phyloP scores from a whole-genome alignment of 1,284 basidiomycete genomes.

The Puccinia polysora region DNA sequence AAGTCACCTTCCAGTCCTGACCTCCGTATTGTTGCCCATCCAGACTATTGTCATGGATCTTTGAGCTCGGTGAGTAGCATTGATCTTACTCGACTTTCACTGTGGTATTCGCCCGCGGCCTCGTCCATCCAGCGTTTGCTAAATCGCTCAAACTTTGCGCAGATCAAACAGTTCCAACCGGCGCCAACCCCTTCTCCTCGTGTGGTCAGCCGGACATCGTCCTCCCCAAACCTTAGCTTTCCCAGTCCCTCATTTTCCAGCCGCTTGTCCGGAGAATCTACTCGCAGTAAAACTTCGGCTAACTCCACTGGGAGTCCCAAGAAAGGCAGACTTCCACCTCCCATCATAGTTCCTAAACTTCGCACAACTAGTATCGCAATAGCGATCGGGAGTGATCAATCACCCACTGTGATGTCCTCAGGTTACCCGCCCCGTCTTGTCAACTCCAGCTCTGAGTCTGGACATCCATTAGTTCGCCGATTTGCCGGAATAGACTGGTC shows the following conservation, averaged over 20 bases:
- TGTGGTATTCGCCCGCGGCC: not conserved
- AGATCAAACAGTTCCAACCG: no score
- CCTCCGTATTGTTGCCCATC: slow-evolving; percentile 1
- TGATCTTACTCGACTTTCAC: not conserved
- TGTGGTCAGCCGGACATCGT: slow-evolving; percentile 3
- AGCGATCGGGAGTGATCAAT: slow-evolving; percentile 8
- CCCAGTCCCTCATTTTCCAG: slow-evolving; percentile 17
- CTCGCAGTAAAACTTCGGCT: not conserved
- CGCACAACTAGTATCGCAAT: slow-evolving; percentile 28
- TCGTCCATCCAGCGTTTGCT: not conserved
- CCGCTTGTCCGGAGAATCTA: slow-evolving; percentile 7
- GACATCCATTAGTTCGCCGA: not conserved
- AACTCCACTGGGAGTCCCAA: slow-evolving; percentile 6
- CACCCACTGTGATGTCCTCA: not conserved
- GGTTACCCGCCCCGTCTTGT: not conserved
- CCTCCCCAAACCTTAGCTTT: slow-evolving; percentile 22
- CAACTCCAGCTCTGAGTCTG: slow-evolving; percentile 12
- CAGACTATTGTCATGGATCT: not conserved
- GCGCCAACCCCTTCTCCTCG: no score
- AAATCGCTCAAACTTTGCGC: no score
- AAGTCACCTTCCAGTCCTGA: slow-evolving; percentile 8
- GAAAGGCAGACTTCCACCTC: slow-evolving; percentile 13
- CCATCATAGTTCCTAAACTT: slow-evolving; percentile 35
- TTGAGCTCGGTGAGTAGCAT: slow-evolving; percentile 1
- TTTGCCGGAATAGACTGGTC: slow-evolving; percentile 1